Evolutionary conservation across 768 basidiomycete genomes (phyloP), one percentile per base, ranked within the genome.

Genomic region (Strobilomyces confusus): DNA sequence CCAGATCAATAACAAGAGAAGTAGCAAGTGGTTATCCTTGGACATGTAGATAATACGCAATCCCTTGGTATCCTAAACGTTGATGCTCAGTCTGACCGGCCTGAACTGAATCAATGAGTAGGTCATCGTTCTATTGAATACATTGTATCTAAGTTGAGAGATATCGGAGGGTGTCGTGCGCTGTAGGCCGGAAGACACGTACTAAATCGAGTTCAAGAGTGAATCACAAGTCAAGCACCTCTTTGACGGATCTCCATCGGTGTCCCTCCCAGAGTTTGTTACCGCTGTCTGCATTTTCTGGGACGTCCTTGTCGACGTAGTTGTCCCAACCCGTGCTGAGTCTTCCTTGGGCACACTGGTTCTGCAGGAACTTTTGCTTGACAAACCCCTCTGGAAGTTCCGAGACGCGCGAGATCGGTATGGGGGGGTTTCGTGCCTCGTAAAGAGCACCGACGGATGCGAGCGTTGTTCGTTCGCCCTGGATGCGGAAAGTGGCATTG

Each of bases 261-360:
- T 46, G 72, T 36, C 72, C 71, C 20, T 57, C 64, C 70, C 71
- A 73, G 4, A 50, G 41, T 49, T 59, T 55, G 54, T 73, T 72
- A 8, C 64, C 66, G 23, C 68, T 69, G 13, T 62, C 55, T 9
- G 70, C 69, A 29, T 57, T 56, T 37, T 69, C 71, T 14, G 57
- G 61, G 11, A 70, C 52, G 33, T 73, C 72, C 38, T 57, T 61
- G 54, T 65, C 63, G 26, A 36, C 34, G 25, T 44, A 61, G 53
- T 68, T 62, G 37, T 73, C 63, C 72, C 71, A 73, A 9, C 72
- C 72, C 7, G 69, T 61, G 49, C 71, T 73, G 14, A 59, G 42
- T 23, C 56, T 60, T n/a, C 72, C 72, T 34, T 67, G 54, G 7
- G 64, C 63, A 26, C 66, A 63, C 6, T 61, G 63, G 25, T 25